Percentiles rank a stretch among this genome's conserved stretches.
phyloP scores from a whole-genome alignment of 345 rosid genomes.

The Populus davidiana region DNA sequence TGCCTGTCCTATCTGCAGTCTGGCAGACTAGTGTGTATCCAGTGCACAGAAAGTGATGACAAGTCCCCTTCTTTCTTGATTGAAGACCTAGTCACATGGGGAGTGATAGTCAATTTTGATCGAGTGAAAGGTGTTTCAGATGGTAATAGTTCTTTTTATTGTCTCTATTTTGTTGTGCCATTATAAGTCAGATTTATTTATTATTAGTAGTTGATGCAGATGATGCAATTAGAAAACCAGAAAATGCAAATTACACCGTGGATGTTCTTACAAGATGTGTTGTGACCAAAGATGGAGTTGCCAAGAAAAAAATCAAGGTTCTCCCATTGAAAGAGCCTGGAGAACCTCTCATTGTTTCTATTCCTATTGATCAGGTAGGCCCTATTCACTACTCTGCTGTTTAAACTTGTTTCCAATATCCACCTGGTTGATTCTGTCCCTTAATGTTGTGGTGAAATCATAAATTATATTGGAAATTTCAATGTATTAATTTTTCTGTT shows the following conservation, averaged over 20 bases:
- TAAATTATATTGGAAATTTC: background rate
- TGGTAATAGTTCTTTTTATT: conserved; percentile 42
- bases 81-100: conserved; percentile 81
- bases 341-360: conserved; percentile 75
- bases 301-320: conserved; percentile 56
- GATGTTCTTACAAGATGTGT: conserved; percentile 85
- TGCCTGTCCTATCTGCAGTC: conserved; percentile 82
- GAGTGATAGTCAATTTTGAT: conserved; percentile 69
- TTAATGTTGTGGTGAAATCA: background rate
- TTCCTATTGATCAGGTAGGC: conserved; percentile 70
- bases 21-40: conserved; percentile 68
- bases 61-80: conserved; percentile 55
- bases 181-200: conserved; percentile 5
- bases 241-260: conserved; percentile 67
- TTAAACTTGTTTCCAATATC: background rate
- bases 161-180: background rate
- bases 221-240: conserved; percentile 64
- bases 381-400: background rate
- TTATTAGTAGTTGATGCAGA: conserved; percentile 39
- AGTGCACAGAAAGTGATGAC: conserved; percentile 51
- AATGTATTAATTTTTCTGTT: background rate
- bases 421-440: background rate
- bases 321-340: conserved; percentile 68
- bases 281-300: conserved; percentile 57
- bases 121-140: conserved; percentile 58